Percentiles rank a stretch among this genome's conserved stretches.
These are phyloP conservation scores for Hibiscus tridactylites DNA, from an alignment of 345 rosid species.

Conservation along the genomic window DNA sequence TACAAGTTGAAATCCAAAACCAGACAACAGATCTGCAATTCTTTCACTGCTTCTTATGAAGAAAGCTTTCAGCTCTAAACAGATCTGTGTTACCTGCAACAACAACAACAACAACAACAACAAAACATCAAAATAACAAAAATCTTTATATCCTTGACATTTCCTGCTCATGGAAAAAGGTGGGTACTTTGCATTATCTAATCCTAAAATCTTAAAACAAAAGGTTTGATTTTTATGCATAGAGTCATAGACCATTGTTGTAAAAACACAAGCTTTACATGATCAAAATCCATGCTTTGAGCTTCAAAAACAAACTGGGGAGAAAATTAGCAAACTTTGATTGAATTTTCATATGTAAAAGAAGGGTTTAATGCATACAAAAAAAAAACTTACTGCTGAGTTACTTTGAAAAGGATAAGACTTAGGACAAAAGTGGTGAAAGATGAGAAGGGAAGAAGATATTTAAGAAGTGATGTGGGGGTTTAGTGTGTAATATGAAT, in stretches of 20 bases:
- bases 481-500: too few relatives aligned
- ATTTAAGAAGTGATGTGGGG: not conserved
- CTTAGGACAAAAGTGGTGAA: too few relatives aligned
- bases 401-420: not conserved
- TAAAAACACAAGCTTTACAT: not conserved
- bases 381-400: conserved; percentile 6
- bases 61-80: conserved; percentile 9
- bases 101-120: too few relatives aligned
- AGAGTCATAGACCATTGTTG: not conserved
- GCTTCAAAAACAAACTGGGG: not conserved
- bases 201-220: not conserved
- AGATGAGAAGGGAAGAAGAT: not conserved
- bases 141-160: too few relatives aligned
- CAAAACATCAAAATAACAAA: too few relatives aligned
- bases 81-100: conserved; percentile 18
- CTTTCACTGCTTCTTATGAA: not conserved
- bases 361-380: not conserved
- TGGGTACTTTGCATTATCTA: conserved; percentile 8
- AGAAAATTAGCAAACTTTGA: not conserved
- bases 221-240: not conserved
- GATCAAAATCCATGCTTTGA: not conserved
- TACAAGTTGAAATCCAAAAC: conserved; percentile 11
- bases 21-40: conserved; percentile 26
- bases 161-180: too few relatives aligned
- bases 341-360: not conserved